Evolutionary conservation across 257 asterid genomes (phyloP), one percentile per base, ranked within the genome.

Genomic region (Solanum infundibuliforme): DNA sequence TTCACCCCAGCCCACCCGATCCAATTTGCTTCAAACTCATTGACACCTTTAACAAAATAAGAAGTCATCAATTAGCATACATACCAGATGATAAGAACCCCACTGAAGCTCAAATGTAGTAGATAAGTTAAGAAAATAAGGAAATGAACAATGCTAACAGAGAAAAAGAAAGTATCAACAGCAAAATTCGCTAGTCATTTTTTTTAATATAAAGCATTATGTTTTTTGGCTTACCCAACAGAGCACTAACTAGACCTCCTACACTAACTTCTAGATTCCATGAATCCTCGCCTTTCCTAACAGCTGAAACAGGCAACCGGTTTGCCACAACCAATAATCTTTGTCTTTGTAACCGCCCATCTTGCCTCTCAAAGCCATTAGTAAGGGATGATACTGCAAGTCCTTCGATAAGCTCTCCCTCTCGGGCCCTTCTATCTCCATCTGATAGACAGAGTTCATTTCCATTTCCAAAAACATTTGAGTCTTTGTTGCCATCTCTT

Each of bases 1-100:
- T 96, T 93, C 83, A 96, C 98, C 88, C 99, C 99, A 83, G 99
- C 98, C 99, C 99, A 96, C 36, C 99, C 99, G 34, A 96, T 95
- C 99, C 99, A 96, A 88, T 94, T 92, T 76, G 98, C 97, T 92
- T 96, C 99, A 83, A 95, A 93, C 89, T 95, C 98, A 85, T 93
- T 94, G 87, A 96, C 90, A 86, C 99, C 99, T 96, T 85, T 48
- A 91, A 90, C 87, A 89, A 87, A 71, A 89, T 39, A 77, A 71
- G 29, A 75, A 90, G 76, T n/a, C 85, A 29, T 81, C 85, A 46
- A 29, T 48, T 46, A 81, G 85, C 68, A 46, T 41, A 81, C 27
- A 46, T 81, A 81, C 41, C 65, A 46, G 68, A 81, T 4, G 29
- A 81, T 29, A 46, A 81, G 66, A 81, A 81, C 41, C 39, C 65